Conservation (phyloP, 169 alveolate genomes). For the Plasmodium berghei region DNA sequence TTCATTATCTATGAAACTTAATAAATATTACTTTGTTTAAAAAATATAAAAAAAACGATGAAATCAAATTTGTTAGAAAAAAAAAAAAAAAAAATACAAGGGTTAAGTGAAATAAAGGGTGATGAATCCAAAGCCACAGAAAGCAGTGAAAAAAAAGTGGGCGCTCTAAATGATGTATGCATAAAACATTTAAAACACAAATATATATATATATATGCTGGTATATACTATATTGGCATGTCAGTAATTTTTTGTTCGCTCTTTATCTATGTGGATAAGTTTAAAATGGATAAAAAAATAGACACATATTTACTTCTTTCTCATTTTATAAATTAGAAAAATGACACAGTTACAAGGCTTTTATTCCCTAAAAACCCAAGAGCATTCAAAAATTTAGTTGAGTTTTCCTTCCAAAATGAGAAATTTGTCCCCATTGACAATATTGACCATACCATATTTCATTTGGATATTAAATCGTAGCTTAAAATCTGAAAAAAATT, state of each 20-base stretch:
- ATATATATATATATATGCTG: not conserved
- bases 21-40: not conserved
- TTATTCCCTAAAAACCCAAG: constrained; percentile 75
- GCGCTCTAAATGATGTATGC: constrained; percentile 32
- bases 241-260: not conserved
- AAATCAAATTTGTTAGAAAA: constrained; percentile 44
- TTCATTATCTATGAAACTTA: not conserved
- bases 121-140: constrained; percentile 26
- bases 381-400: constrained; percentile 48
- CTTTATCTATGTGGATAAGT: not conserved
- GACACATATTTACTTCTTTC: not conserved
- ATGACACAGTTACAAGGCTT: constrained; percentile 62
- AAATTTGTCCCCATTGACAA: constrained; percentile 45
- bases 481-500: constrained; percentile 5
- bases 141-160: constrained; percentile 16
- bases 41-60: constrained; percentile 2
- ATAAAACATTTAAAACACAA: not conserved
- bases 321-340: constrained; percentile 20
- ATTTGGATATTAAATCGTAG: constrained; percentile 65
- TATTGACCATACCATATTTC: constrained; percentile 73
- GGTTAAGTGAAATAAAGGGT: not conserved
- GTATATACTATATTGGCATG: not conserved
- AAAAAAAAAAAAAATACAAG: constrained; percentile 52
- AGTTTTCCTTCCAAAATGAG: constrained; percentile 67
- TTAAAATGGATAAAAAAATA: not conserved